Evolutionary conservation across 2,329 filamentous ascomycete species (phyloP).

Genomic region (Didymella lethalis): DNA sequence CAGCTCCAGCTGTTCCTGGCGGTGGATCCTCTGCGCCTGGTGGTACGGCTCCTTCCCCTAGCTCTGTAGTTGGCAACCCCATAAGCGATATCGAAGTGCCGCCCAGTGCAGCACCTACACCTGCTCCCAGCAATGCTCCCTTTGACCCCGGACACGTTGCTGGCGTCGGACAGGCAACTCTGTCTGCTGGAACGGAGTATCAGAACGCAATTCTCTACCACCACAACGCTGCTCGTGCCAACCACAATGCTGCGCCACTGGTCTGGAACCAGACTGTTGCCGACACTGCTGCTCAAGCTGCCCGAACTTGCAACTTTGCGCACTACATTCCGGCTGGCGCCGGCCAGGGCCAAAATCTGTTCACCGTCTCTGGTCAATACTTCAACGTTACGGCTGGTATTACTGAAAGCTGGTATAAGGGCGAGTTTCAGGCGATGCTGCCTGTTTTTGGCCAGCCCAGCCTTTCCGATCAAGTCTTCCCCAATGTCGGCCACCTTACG

Average conservation of each 20-base stretch:
- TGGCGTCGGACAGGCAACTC: constrained; percentile 37
- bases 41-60: background rate
- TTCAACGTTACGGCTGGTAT: constrained; percentile 71
- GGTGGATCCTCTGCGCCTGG: background rate
- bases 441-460: constrained; percentile 66
- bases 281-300: constrained; percentile 68
- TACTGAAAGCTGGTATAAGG: constrained; percentile 89
- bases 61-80: background rate
- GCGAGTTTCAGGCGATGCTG: constrained; percentile 68
- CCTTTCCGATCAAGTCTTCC: constrained; percentile 58
- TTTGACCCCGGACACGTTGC: constrained; percentile 25
- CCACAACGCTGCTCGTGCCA: constrained; percentile 87
- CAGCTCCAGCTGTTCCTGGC: background rate
- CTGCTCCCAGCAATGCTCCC: constrained; percentile 3
- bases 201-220: constrained; percentile 62
- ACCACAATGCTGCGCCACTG: constrained; percentile 75
- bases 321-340: constrained; percentile 57
- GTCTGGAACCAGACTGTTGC: constrained; percentile 71
- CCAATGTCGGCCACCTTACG: constrained; percentile 48
- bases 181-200: constrained; percentile 40
- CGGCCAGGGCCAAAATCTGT: constrained; percentile 93
- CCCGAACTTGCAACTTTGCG: constrained; percentile 76
- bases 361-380: constrained; percentile 66
- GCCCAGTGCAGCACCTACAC: background rate
- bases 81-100: background rate